These are phyloP conservation scores for Fusarium bactridioides DNA, from an alignment of 2,329 filamentous ascomycete genomes.

Conservation along the genomic window DNA sequence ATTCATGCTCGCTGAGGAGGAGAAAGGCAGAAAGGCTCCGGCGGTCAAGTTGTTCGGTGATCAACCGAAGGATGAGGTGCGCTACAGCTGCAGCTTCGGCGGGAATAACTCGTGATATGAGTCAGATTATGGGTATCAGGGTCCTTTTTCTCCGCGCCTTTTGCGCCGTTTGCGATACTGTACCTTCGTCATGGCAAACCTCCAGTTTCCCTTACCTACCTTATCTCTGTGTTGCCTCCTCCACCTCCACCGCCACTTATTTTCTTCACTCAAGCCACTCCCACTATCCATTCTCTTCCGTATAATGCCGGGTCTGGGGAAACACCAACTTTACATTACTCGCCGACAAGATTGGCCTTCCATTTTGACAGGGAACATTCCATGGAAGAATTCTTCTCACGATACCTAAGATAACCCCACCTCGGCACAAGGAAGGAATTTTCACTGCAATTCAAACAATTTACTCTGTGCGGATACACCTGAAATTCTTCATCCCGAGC, in stretches of 20 bases:
- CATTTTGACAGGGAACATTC: slow-evolving; percentile 27
- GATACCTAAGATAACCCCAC: slow-evolving; percentile 2
- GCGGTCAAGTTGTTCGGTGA: slow-evolving; percentile 26
- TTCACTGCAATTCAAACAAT: background rate
- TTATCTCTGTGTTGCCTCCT: background rate
- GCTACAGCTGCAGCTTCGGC: background rate
- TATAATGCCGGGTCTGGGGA: slow-evolving; percentile 30
- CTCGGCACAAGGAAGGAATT: slow-evolving; percentile 6
- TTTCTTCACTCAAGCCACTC: slow-evolving; percentile 14
- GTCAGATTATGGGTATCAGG: slow-evolving; percentile 18
- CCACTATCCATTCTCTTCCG: slow-evolving; percentile 19
- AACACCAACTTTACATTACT: slow-evolving; percentile 15
- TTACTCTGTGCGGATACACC: background rate
- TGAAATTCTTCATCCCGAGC: slow-evolving; percentile 17
- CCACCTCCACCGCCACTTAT: background rate
- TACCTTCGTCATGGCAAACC: slow-evolving; percentile 6
- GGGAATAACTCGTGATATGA: slow-evolving; percentile 11
- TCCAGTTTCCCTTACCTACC: background rate
- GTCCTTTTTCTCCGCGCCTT: slow-evolving; percentile 1
- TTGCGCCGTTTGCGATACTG: slow-evolving; percentile 16
- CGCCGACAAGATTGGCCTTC: slow-evolving; percentile 7
- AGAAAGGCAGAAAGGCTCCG: slow-evolving; percentile 5
- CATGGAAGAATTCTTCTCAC: slow-evolving; percentile 16
- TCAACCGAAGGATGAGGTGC: slow-evolving; percentile 10
- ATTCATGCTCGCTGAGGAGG: background rate